Percentiles rank a stretch among this genome's conserved stretches.
Evolutionary conservation across 768 basidiomycete genomes (phyloP).

Genomic region (Suillus clintonianus): DNA sequence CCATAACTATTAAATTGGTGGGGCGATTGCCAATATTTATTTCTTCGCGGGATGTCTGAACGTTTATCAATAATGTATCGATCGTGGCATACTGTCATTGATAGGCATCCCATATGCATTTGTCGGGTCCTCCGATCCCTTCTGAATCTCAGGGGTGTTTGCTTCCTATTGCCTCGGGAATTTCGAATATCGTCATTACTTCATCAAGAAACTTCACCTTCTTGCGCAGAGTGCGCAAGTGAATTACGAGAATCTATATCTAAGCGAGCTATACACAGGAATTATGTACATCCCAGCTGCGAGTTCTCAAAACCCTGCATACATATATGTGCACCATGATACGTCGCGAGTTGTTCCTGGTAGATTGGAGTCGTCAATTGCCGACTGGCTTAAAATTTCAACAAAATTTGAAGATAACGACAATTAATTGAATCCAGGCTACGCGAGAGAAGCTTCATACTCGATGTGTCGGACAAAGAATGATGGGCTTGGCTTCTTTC

Average conservation of each 20-base stretch:
- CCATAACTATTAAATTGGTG: not conserved
- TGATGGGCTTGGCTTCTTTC: not conserved
- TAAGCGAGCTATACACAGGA: not conserved
- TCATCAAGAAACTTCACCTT: not conserved
- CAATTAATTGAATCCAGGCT: too few relatives aligned
- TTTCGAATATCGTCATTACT: not conserved
- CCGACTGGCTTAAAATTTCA: not conserved
- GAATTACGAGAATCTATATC: not conserved
- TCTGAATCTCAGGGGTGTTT: not conserved
- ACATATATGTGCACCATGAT: not conserved
- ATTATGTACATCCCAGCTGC: not conserved
- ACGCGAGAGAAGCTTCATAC: too few relatives aligned
- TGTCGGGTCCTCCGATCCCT: not conserved
- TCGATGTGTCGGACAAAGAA: not conserved
- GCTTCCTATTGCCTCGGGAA: constrained; percentile 1
- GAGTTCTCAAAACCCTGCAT: not conserved
- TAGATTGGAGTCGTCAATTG: not conserved
- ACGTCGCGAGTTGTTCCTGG: not conserved
- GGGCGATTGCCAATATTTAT: not conserved
- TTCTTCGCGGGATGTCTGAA: not conserved
- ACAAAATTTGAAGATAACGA: not conserved
- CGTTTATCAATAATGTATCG: too few relatives aligned
- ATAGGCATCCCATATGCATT: not conserved
- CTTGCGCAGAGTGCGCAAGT: not conserved
- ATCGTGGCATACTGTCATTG: not conserved